Evolutionary conservation across 331 rosid species (phyloP), one percentile per base, ranked within the genome.

Genomic region (Stylosanthes scabra): DNA sequence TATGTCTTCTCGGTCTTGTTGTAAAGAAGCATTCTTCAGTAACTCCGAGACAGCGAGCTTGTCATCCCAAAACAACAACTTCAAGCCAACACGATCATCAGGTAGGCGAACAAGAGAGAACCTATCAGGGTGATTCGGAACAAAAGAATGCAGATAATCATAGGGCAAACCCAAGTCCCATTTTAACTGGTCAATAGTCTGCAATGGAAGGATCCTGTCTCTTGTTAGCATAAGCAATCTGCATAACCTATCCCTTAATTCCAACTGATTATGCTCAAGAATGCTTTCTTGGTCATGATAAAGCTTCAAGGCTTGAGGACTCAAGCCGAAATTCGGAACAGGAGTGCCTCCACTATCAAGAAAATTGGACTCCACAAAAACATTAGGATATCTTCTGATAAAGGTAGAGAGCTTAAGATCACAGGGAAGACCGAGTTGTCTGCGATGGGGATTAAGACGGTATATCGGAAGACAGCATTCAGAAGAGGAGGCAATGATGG

Each of bases 131-230:
- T 88, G 80, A 66, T 74, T 62, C 8, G 75, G 58, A 74, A 93
- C 70, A 59, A 93, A 77, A 20, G 93, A 82, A 81, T 77, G 72
- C 55, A 68, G 83, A 76, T 86, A 93, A 89, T 91, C 96, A 65
- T 83, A 86, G 0, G 97, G 97, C 82, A 93, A 86, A 64, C 98
- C 98, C 69, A 93, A 44, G 83, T 91, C 96, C 98, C 97, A 93
- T 83, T 76, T 85, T 81, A 93, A 85, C 65, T 91, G 97, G 75
- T 93, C 96, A 79, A 93, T 61, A 8, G 97, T 91, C 65, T 89
- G 98, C 28, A 89, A 57, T 51, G 98, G 97, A 81, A 93, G 97
- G 34, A 72, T 76, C 89, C 78, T 37, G 50, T 63, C 84, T 71
- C 13, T 80, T 7, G 97, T 89, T 55, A 93, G 88, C 98, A 91